phyloP scores from a whole-genome alignment of 768 basidiomycete genomes.

The Flagelloscypha sp. region DNA sequence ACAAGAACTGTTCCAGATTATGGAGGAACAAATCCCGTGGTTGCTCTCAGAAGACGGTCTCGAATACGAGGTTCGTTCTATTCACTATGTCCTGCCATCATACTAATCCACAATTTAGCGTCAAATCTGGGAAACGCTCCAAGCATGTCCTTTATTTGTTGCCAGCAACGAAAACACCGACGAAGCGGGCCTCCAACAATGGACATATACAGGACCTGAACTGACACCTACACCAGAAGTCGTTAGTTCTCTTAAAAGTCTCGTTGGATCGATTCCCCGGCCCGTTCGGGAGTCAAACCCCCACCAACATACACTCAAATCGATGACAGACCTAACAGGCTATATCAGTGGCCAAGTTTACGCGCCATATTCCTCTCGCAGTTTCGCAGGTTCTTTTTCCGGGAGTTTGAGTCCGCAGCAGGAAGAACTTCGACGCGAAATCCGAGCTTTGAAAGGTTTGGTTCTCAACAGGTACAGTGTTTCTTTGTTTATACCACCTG shows the following conservation, averaged over 20 bases:
- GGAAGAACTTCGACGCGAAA: constrained; percentile 67
- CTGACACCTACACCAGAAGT: constrained; percentile 29
- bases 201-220: constrained; percentile 30
- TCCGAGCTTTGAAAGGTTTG: constrained; percentile 70
- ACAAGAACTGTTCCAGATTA: constrained; percentile 48
- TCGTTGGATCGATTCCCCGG: constrained; percentile 31
- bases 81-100: neutral
- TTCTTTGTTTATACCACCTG: constrained; percentile 1
- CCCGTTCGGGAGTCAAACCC: constrained; percentile 24
- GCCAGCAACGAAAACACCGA: constrained; percentile 12
- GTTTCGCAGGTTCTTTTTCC: constrained; percentile 14
- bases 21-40: constrained; percentile 56
- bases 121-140: constrained; percentile 55
- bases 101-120: constrained; percentile 22
- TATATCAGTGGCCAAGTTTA: constrained; percentile 74
- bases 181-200: constrained; percentile 21
- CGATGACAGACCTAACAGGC: constrained; percentile 67
- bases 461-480: constrained; percentile 60
- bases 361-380: constrained; percentile 31
- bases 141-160: constrained; percentile 41
- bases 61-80: constrained; percentile 41
- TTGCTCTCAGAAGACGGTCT: constrained; percentile 42
- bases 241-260: constrained; percentile 24
- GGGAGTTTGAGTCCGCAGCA: constrained; percentile 34
- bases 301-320: constrained; percentile 55